phyloP scores from a whole-genome alignment of 768 basidiomycete genomes.

The Pulveroboletus ravenelii region DNA sequence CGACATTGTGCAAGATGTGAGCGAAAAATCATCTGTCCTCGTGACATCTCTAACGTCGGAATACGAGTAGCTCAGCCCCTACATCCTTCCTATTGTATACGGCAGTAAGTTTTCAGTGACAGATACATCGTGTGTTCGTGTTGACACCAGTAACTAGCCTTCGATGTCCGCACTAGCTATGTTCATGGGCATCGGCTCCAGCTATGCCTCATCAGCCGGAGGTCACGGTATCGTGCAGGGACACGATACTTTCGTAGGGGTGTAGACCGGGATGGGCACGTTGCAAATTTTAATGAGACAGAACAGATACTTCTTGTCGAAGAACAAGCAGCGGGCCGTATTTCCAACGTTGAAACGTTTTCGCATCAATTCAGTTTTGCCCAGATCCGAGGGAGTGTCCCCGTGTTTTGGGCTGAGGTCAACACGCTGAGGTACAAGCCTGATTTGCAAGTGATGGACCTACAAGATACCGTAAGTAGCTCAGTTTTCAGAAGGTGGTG shows the following conservation, averaged over 20 bases:
- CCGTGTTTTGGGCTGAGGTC: slow-evolving; percentile 94
- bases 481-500: background rate
- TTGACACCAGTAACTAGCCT: slow-evolving; percentile 48
- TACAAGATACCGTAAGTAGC: slow-evolving; percentile 69
- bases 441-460: slow-evolving; percentile 93
- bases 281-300: slow-evolving; percentile 97
- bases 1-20: slow-evolving; percentile 60
- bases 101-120: slow-evolving; percentile 67
- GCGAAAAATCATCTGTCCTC: slow-evolving; percentile 19
- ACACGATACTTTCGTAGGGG: slow-evolving; percentile 97
- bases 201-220: slow-evolving; percentile 85
- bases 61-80: slow-evolving; percentile 65
- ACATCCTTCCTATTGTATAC: slow-evolving; percentile 89
- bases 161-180: slow-evolving; percentile 73
- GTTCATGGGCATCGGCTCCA: slow-evolving; percentile 77
- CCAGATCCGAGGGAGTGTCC: slow-evolving; percentile 91
- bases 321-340: slow-evolving; percentile 40
- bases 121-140: background rate
- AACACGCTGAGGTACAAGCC: slow-evolving; percentile 95
- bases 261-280: slow-evolving; percentile 82
- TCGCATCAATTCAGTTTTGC: slow-evolving; percentile 77
- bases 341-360: slow-evolving; percentile 42
- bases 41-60: slow-evolving; percentile 6
- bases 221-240: slow-evolving; percentile 90
- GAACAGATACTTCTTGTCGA: slow-evolving; percentile 89